Evolutionary conservation across 1,139 yeast species (phyloP).

Genomic region (Blastobotrys indianensis): DNA sequence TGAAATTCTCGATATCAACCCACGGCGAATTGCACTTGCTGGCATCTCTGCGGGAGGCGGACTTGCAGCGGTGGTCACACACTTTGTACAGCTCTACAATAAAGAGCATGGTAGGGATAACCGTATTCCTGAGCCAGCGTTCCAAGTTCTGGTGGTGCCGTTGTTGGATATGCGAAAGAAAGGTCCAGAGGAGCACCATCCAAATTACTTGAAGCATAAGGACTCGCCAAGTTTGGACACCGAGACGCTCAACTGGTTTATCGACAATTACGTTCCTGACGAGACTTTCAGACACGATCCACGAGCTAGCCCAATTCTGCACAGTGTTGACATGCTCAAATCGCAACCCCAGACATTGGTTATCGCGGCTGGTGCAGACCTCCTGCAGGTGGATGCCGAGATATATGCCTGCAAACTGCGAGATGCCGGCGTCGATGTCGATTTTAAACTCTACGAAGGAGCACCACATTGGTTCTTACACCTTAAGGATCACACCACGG

Average conservation of each 20-base stretch:
- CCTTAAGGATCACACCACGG: neutral
- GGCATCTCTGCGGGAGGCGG: slow-evolving; percentile 50
- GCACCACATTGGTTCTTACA: slow-evolving; percentile 11
- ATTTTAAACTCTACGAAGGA: slow-evolving; percentile 7
- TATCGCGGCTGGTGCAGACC: slow-evolving; percentile 9
- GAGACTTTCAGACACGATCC: slow-evolving; percentile 1
- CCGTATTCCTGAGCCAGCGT: slow-evolving; percentile 34
- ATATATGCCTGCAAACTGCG: slow-evolving; percentile 8
- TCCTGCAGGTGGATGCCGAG: slow-evolving; percentile 9
- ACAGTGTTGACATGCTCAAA: slow-evolving; percentile 4
- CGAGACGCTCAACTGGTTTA: slow-evolving; percentile 6
- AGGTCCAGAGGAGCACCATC: neutral
- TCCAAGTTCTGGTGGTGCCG: slow-evolving; percentile 43
- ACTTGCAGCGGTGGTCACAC: slow-evolving; percentile 41
- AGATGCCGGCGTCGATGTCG: slow-evolving; percentile 7
- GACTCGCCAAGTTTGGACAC: neutral
- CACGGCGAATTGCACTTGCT: slow-evolving; percentile 37
- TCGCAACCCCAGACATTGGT: slow-evolving; percentile 8
- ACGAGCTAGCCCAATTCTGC: slow-evolving; percentile 9
- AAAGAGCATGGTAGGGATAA: slow-evolving; percentile 24
- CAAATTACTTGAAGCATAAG: neutral
- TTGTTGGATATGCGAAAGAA: slow-evolving; percentile 25
- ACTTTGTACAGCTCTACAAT: slow-evolving; percentile 17
- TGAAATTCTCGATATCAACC: slow-evolving; percentile 31
- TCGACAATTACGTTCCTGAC: slow-evolving; percentile 4